phyloP scores from a whole-genome alignment of 2,329 filamentous ascomycete species.

The Exophiala alcalophila region DNA sequence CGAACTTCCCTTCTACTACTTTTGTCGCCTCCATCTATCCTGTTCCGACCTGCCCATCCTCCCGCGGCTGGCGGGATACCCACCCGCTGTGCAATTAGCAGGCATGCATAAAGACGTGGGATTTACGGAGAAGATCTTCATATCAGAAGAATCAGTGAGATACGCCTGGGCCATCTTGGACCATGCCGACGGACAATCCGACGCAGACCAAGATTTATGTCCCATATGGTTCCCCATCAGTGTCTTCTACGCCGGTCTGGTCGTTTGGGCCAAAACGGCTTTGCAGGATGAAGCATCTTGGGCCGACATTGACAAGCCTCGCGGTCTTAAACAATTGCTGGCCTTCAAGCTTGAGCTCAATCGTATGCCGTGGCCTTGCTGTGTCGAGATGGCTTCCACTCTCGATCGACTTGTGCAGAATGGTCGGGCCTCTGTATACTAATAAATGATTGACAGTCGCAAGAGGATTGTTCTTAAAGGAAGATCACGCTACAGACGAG shows the following conservation, averaged over 20 bases:
- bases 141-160: slow-evolving; percentile 1
- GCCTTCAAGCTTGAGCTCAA: slow-evolving; percentile 12
- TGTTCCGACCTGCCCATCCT: slow-evolving; percentile 1
- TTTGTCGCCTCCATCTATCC: slow-evolving; percentile 8
- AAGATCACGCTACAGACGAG: too few species aligned
- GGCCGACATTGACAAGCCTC: too few species aligned
- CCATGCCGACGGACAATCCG: not conserved
- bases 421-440: too few species aligned
- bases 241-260: slow-evolving; percentile 13
- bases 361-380: slow-evolving; percentile 14
- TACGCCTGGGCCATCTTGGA: slow-evolving; percentile 9
- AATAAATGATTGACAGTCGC: too few species aligned
- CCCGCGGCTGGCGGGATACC: slow-evolving; percentile 3
- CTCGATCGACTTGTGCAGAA: slow-evolving; percentile 3
- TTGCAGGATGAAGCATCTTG: too few species aligned
- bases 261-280: slow-evolving; percentile 10
- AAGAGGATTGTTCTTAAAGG: too few species aligned
- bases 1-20: slow-evolving; percentile 9
- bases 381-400: slow-evolving; percentile 4
- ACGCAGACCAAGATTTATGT: not conserved
- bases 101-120: not conserved
- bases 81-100: not conserved
- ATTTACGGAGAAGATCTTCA: not conserved
- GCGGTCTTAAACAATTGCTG: not conserved
- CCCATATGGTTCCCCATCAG: slow-evolving; percentile 10